These are phyloP conservation scores for Backusella circina DNA, from an alignment of 192 early-diverging fungal genomes.

Conservation along the genomic window DNA sequence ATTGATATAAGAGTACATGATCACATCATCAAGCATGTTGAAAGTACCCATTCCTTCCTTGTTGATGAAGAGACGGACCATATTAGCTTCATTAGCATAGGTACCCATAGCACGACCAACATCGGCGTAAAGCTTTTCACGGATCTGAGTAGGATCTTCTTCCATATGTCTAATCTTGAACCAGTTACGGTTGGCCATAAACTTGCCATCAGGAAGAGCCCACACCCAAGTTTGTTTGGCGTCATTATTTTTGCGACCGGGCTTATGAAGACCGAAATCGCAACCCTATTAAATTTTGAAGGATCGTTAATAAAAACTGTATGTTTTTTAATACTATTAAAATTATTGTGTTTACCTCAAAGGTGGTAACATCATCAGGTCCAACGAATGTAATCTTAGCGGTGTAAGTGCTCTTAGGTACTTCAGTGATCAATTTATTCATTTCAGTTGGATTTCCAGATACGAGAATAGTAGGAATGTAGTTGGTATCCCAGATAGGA, in stretches of 20 bases:
- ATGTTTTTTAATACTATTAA: background rate
- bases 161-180: constrained; percentile 50
- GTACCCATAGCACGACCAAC: constrained; percentile 36
- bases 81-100: constrained; percentile 45
- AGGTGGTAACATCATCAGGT: constrained; percentile 33
- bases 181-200: constrained; percentile 31
- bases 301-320: background rate
- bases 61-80: constrained; percentile 43
- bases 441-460: constrained; percentile 25
- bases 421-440: constrained; percentile 19
- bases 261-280: constrained; percentile 42
- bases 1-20: constrained; percentile 35
- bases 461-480: constrained; percentile 42
- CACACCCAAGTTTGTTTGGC: constrained; percentile 49
- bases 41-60: constrained; percentile 42
- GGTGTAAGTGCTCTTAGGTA: background rate
- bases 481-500: constrained; percentile 38
- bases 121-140: constrained; percentile 49
- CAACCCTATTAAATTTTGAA: constrained; percentile 24
- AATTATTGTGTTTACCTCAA: constrained; percentile 32
- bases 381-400: constrained; percentile 37
- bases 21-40: constrained; percentile 44
- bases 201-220: constrained; percentile 20
- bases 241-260: constrained; percentile 48
- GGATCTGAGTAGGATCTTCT: constrained; percentile 48